Evolutionary conservation across 2,329 filamentous ascomycete species (phyloP), one percentile per base, ranked within the genome.

Genomic region (Teratosphaeria zuluensis): DNA sequence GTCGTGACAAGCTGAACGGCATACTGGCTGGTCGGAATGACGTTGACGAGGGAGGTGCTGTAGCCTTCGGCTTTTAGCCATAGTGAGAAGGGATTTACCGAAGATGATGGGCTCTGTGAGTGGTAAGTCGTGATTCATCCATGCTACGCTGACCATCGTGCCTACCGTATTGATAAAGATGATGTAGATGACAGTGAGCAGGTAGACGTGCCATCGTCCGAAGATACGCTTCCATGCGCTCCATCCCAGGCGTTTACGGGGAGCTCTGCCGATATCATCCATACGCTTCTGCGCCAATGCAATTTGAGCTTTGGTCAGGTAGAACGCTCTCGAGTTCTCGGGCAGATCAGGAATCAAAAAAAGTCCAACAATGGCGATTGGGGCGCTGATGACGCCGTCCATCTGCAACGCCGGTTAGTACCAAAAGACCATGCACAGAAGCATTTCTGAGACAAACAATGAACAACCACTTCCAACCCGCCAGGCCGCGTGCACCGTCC

Each of bases 181-280:
- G 56, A 87, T 77, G 67, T 87, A 88, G 1, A 86, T 70, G 0
- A 81, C 57, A 0, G 78, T 78, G 2, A 88, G 72, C 0, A 80
- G 63, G 58, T 84, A 88, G 1, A 88, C 81, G 61, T 85, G 84
- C 85, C 85, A 88, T 5, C 80, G 81, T 0, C 77, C 76, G 58
- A 87, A 81, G 19, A 87, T 86, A 33, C 42, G 42, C 19, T 48
- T 24, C 42, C 42, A 48, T 1, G 42, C 42, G 42, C 42, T 48
- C 42, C 42, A 48, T 9, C 42, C 42, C 4, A 48, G 42, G 5
- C 42, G 42, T 19, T n/a, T 19, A 2, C 42, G 16, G 5, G n/a
- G 42, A 2, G 42, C 42, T 48, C 42, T 48, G 42, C 42, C 42
- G 16, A 48, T 48, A n/a, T 48, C 42, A 5, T 24, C n/a, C 42